Percentiles rank a stretch among this genome's conserved stretches.
Evolutionary conservation across 306 rosid species (phyloP).

Genomic region (Purshia tridentata): DNA sequence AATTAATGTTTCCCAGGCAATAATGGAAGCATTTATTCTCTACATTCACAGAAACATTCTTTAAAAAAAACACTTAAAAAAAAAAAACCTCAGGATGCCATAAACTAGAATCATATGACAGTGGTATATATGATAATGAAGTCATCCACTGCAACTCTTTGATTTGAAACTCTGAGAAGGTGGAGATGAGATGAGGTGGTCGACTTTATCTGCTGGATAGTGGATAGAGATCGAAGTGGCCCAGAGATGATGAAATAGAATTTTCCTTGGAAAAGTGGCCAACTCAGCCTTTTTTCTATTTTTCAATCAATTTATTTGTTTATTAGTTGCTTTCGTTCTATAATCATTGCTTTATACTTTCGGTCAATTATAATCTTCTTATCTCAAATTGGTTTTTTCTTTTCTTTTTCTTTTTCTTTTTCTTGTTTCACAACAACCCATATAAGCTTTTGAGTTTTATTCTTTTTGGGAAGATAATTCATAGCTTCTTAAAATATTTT

Average conservation of each 20-base stretch:
- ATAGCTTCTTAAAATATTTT: too few relatives aligned
- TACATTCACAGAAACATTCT: too few relatives aligned
- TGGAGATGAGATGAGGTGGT: background rate
- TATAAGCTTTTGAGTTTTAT: too few relatives aligned
- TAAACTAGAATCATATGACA: background rate
- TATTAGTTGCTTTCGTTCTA: background rate
- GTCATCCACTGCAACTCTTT: background rate
- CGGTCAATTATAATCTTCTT: background rate
- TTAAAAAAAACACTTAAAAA: too few relatives aligned
- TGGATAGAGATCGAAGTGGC: background rate
- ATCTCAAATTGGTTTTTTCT: too few relatives aligned
- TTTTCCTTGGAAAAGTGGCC: conserved; percentile 28
- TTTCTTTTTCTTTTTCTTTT: too few relatives aligned
- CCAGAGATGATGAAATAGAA: conserved; percentile 17
- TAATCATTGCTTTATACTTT: background rate
- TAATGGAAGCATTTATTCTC: too few relatives aligned
- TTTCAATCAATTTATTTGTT: background rate
- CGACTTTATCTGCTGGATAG: background rate
- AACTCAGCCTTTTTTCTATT: too few relatives aligned
- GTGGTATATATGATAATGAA: background rate
- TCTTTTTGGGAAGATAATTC: too few relatives aligned
- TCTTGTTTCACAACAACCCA: too few relatives aligned
- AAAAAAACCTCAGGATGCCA: too few relatives aligned
- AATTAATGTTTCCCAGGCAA: too few relatives aligned
- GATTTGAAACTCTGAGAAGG: background rate